Base-by-base conservation (phyloP, 2,329 filamentous ascomycete species). In the Epicoccum sorghinum region DNA sequence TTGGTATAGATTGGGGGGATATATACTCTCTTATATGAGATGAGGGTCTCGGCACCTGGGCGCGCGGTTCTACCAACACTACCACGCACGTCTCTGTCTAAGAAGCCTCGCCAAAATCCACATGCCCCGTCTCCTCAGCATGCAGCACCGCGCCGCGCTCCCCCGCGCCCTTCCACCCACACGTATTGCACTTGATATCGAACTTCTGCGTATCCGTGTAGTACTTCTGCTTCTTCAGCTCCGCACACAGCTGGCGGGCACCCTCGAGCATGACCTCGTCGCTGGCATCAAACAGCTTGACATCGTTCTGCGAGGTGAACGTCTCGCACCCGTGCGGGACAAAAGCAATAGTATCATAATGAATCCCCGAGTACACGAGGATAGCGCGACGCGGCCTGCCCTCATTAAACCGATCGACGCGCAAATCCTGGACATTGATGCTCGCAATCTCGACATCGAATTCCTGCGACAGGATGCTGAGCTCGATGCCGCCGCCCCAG, bases 401-500 rank as follows among this genome's bases (percentile, higher is more conserved):
- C 69, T 95, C 90, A 61, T 96, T 96, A 76, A 93, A 96, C 4
- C 84, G 84, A 66, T 91, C 88, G 5, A 91, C 80, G 10, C 86
- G 77, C 10, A 86, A 73, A 35, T 85, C 83, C 65, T 88, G 82
- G 3, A 96, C 91, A 71, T 96, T 91, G 60, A 93, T 88, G 35
- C 89, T 90, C 73, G 86, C 90, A 47, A 96, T 91, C 70, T 96
- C 91, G 25, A 96, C 83, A 55, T 89, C 86, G 71, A 96, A 96
- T 50, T 95, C 86, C 59, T 92, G 85, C 35, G 90, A 90, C 13
- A 98, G 78, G 53, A 96, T 93, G 52, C 86, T 87, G 18, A 98
- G 82, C 74, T 98, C 93, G 60, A 97, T 96, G 5, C 87, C 91
- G 4, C 93, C 93, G 47, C 93, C 93, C 93, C 93, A 98, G 0